A percentile compares a stretch with the other conserved stretches of the same genome.
phyloP scores from a whole-genome alignment of 805 yeast species.

The Scheffersomyces coipomensis region DNA sequence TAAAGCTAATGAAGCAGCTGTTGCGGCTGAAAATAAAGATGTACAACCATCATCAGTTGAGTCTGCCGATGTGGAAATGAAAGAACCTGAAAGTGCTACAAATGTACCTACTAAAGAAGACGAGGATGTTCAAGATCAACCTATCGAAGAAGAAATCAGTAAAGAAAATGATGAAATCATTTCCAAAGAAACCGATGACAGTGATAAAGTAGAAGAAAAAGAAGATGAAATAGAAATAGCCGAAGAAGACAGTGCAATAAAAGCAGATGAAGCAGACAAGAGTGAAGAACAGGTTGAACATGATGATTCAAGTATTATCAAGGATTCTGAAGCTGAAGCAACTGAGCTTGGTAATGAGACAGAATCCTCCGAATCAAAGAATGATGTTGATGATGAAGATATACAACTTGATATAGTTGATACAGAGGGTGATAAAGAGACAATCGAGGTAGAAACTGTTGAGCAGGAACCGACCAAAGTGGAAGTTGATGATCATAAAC shows the following conservation, averaged over 20 bases:
- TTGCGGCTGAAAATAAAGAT: no score
- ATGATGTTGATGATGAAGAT: constrained; percentile 4
- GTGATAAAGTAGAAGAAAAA: constrained; percentile 6
- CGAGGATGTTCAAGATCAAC: background rate
- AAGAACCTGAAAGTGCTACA: background rate
- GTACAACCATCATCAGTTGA: no score
- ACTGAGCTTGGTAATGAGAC: no score
- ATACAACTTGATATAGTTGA: background rate
- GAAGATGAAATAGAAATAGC: constrained; percentile 12
- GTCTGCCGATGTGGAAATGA: background rate
- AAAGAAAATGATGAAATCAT: constrained; percentile 7
- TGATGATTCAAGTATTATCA: no score
- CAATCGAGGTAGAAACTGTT: background rate
- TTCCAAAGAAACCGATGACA: no score
- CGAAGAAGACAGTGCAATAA: constrained; percentile 10
- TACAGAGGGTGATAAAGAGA: constrained; percentile 2
- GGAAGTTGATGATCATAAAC: constrained; percentile 3
- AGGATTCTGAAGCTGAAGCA: no score
- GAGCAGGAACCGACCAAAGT: constrained; percentile 4
- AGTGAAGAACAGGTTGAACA: no score
- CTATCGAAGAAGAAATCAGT: constrained; percentile 14
- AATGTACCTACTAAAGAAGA: background rate
- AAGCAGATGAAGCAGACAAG: constrained; percentile 9
- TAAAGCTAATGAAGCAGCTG: no score
- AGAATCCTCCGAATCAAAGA: constrained; percentile 1